Conservation (phyloP, 2,329 filamentous ascomycete species). For the Colletotrichum acutatum region DNA sequence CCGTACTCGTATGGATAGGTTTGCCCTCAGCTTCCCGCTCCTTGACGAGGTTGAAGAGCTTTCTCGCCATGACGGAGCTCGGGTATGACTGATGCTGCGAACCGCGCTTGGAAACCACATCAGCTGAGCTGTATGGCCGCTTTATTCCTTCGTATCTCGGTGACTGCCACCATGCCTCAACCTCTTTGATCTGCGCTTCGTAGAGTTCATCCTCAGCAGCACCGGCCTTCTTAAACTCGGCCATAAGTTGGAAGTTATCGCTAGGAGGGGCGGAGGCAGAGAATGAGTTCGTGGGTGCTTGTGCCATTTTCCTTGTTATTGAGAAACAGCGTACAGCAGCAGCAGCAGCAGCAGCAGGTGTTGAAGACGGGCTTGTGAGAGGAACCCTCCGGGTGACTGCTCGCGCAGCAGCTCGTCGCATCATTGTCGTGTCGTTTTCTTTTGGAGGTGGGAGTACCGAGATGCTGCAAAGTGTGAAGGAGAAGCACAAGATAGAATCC, state of each 20-base stretch:
- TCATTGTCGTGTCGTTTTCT: slow-evolving; percentile 39
- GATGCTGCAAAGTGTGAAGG: not conserved
- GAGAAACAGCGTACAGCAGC: slow-evolving; percentile 44
- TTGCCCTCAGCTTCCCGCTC: slow-evolving; percentile 81
- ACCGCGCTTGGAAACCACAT: slow-evolving; percentile 93
- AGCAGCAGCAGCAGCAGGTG: slow-evolving; percentile 39
- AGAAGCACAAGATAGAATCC: not conserved
- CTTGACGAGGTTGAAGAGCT: slow-evolving; percentile 89
- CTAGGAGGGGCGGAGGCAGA: slow-evolving; percentile 55
- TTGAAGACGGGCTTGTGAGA: slow-evolving; percentile 35
- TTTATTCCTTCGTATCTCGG: slow-evolving; percentile 90
- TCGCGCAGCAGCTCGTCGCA: slow-evolving; percentile 47
- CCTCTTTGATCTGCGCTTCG: slow-evolving; percentile 83
- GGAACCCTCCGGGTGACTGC: slow-evolving; percentile 43
- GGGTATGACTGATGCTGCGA: slow-evolving; percentile 88
- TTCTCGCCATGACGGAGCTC: slow-evolving; percentile 93
- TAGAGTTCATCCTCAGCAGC: slow-evolving; percentile 87
- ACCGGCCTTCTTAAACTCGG: slow-evolving; percentile 81
- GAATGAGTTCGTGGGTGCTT: slow-evolving; percentile 32
- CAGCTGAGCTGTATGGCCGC: slow-evolving; percentile 88
- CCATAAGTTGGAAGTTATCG: slow-evolving; percentile 87
- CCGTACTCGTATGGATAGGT: slow-evolving; percentile 90
- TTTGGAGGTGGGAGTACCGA: not conserved
- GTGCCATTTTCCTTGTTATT: slow-evolving; percentile 45
- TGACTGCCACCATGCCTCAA: slow-evolving; percentile 90